These are phyloP conservation scores for Pythium periplocum DNA, from an alignment of 352 stramenopile species.

Conservation along the genomic window DNA sequence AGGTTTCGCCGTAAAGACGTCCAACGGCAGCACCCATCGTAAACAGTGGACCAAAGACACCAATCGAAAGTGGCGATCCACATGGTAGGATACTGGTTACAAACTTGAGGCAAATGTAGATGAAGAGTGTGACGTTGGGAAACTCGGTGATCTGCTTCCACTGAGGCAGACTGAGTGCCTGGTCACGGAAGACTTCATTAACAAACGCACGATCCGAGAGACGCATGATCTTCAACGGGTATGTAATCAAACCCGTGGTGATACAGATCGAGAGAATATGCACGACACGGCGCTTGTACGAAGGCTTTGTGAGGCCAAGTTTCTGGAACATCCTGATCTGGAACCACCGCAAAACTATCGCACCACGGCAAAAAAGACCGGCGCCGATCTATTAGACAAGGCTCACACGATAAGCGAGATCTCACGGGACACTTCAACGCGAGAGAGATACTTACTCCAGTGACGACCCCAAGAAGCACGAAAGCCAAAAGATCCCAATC, in stretches of 20 bases:
- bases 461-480: slow-evolving; percentile 54
- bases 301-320: slow-evolving; percentile 44
- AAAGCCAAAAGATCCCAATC: slow-evolving; percentile 76
- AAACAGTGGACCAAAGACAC: slow-evolving; percentile 79
- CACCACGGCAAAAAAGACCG: slow-evolving; percentile 58
- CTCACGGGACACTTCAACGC: background rate
- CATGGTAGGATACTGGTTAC: slow-evolving; percentile 61
- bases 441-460: slow-evolving; percentile 34
- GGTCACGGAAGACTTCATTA: slow-evolving; percentile 74
- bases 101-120: slow-evolving; percentile 76
- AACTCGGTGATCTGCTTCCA: slow-evolving; percentile 61
- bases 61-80: slow-evolving; percentile 68
- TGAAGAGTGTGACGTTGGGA: slow-evolving; percentile 48
- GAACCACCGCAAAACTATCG: slow-evolving; percentile 32
- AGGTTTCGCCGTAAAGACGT: slow-evolving; percentile 66
- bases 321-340: slow-evolving; percentile 50
- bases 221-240: slow-evolving; percentile 64
- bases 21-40: slow-evolving; percentile 75
- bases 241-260: slow-evolving; percentile 53
- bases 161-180: slow-evolving; percentile 45
- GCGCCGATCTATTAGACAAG: slow-evolving; percentile 40
- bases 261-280: slow-evolving; percentile 62
- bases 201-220: slow-evolving; percentile 65
- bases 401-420: background rate
- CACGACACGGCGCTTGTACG: slow-evolving; percentile 46